These are phyloP conservation scores for Arthrobotrys sinensis DNA, from an alignment of 2,329 filamentous ascomycete genomes.

Conservation along the genomic window DNA sequence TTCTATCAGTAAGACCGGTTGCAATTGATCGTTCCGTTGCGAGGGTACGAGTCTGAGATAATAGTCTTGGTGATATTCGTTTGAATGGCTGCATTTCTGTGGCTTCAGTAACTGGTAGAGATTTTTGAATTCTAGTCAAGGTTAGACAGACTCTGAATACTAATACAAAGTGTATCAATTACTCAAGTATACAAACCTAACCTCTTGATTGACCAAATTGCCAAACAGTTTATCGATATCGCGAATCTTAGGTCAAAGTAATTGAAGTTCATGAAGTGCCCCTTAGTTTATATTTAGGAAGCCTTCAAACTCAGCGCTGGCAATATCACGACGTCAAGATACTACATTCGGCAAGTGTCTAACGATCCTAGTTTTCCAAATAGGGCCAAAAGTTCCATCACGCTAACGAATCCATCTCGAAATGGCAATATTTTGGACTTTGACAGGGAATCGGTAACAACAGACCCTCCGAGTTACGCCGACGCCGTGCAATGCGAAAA, in stretches of 20 bases:
- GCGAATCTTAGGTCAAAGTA: no score
- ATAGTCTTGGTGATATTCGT: neutral
- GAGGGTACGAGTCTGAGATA: neutral
- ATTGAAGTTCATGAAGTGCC: no score
- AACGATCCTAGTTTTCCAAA: neutral
- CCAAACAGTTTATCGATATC: no score
- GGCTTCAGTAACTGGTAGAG: neutral
- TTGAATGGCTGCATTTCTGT: slow-evolving; percentile 13
- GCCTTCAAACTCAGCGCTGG: neutral
- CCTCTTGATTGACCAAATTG: no score
- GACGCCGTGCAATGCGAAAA: neutral
- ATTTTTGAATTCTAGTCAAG: neutral
- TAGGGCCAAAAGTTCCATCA: slow-evolving; percentile 27
- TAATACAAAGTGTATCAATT: no score
- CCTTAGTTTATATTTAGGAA: neutral
- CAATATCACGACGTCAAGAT: slow-evolving; percentile 7
- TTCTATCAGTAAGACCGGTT: slow-evolving; percentile 10
- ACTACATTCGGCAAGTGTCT: slow-evolving; percentile 4
- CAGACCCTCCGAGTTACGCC: slow-evolving; percentile 23
- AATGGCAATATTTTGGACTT: slow-evolving; percentile 6
- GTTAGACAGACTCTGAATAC: no score
- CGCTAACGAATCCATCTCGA: neutral
- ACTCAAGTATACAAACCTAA: no score
- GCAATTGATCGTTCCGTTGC: neutral
- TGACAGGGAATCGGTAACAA: slow-evolving; percentile 23